Percentiles rank a stretch among this genome's conserved stretches.
These are phyloP conservation scores for Picea abies DNA, from an alignment of 83 land plant species.

Conservation along the genomic window DNA sequence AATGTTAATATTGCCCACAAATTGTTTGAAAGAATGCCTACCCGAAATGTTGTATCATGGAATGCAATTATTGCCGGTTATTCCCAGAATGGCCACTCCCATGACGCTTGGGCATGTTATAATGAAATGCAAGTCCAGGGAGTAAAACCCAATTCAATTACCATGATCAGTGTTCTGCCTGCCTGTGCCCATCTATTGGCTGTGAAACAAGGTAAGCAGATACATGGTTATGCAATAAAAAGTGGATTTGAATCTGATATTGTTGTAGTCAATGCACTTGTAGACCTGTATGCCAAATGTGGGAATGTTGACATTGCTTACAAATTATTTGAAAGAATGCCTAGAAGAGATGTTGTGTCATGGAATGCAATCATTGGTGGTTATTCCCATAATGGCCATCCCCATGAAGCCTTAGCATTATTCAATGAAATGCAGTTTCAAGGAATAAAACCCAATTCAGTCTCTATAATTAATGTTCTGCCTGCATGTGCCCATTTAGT, in stretches of 20 bases:
- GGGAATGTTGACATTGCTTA: constrained; percentile 36
- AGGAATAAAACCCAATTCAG: too few relatives aligned
- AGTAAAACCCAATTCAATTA: constrained; percentile 26
- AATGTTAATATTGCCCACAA: too few relatives aligned
- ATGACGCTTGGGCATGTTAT: constrained; percentile 31
- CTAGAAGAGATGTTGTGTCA: too few relatives aligned
- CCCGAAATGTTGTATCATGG: constrained; percentile 40
- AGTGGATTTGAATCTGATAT: constrained; percentile 28
- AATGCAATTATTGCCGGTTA: constrained; percentile 49
- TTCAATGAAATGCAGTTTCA: too few relatives aligned
- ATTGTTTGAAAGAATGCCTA: constrained; percentile 18
- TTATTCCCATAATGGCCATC: too few relatives aligned
- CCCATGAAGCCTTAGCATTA: too few relatives aligned
- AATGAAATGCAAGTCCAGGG: constrained; percentile 29
- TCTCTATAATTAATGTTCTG: too few relatives aligned
- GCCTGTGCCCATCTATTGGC: constrained; percentile 23
- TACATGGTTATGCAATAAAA: constrained; percentile 38
- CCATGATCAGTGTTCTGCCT: constrained; percentile 39
- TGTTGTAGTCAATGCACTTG: constrained; percentile 40
- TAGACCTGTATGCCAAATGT: constrained; percentile 53
- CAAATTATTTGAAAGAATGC: constrained; percentile 22
- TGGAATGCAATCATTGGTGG: too few relatives aligned
- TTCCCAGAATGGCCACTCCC: constrained; percentile 21
- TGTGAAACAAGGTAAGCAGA: constrained; percentile 24
- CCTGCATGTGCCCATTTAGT: too few relatives aligned